Base-by-base conservation (phyloP, 441 rosid genomes). In the Mallotus repandus region DNA sequence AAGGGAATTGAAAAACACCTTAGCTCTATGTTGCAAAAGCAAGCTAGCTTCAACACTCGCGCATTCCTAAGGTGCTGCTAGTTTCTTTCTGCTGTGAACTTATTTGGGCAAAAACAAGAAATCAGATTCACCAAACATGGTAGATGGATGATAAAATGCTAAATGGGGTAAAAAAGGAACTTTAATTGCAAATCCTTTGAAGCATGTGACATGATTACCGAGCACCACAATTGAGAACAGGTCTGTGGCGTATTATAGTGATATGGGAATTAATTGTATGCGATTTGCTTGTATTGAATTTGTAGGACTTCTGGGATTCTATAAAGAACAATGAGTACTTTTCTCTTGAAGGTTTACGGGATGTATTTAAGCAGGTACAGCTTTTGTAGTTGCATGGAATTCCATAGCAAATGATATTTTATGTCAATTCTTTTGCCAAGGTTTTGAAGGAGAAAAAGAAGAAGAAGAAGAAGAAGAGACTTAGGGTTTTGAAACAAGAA, bases 31-130 rank as follows among this genome's bases (percentile, higher is more conserved):
- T 69, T 89, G 87, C 83, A 95, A 84, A 80, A 95, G 97, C 86
- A 85, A 85, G 85, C 99, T 93, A 65, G 99, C 93, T 72, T 88
- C 92, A 67, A 90, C 99, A 82, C 69, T 91, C 98, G 63, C 89
- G 91, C 99, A 93, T 95, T 82, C 97, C 98, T 29, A 93, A 75
- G 69, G 95, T 93, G 86, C 99, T 95, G 73, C 99, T 93, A 55
- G 95, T 95, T 86, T 95, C 98, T 88, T 93, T 95, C 84, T 93
- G 92, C 78, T 71, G 80, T 66, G 98, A 88, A 82, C 98, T 87
- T 78, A 95, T 97, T 98, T 95, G 84, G 29, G 57, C 18, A 46
- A 52, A 52, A 11, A 53, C 12, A 59, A 59, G 1, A 22, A 11
- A 59, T 58, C 5, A 55, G 19, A 55, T 19, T 57, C 21, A 61